These are phyloP conservation scores for Zoysia matrella DNA, from an alignment of 202 grass and related monocot species.

Conservation along the genomic window DNA sequence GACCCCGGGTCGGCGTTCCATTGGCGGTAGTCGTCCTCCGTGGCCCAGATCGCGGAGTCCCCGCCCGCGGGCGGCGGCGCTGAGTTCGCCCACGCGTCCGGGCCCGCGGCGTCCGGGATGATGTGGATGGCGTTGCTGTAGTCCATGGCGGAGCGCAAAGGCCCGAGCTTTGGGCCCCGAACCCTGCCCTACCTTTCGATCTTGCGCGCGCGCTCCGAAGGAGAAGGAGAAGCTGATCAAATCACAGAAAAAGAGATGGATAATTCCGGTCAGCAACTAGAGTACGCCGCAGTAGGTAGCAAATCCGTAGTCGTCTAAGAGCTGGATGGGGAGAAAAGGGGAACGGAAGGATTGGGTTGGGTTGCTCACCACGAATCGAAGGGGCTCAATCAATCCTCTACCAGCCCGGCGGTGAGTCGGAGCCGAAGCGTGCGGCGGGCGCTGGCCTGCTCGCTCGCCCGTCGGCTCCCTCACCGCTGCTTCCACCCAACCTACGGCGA, in stretches of 20 bases:
- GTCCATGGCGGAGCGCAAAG: constrained; percentile 52
- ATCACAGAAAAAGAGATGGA: background rate
- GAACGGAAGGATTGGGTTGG: background rate
- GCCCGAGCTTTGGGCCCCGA: background rate
- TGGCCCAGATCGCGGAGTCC: constrained; percentile 76
- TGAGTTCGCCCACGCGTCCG: constrained; percentile 55
- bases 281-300: background rate
- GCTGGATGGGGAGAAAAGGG: background rate
- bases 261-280: background rate
- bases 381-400: background rate
- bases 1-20: constrained; percentile 59
- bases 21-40: constrained; percentile 85
- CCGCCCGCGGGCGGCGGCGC: constrained; percentile 8
- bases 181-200: constrained; percentile 12
- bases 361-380: background rate
- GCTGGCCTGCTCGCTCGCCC: background rate
- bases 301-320: background rate
- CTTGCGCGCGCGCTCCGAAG: background rate
- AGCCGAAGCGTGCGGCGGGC: too few relatives aligned
- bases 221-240: background rate
- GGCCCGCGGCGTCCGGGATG: constrained; percentile 77
- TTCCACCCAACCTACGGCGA: background rate
- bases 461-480: background rate
- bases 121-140: constrained; percentile 98
- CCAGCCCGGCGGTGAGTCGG: background rate